phyloP scores from a whole-genome alignment of 139 green algal genomes.

The Desmodesmus armatus region DNA sequence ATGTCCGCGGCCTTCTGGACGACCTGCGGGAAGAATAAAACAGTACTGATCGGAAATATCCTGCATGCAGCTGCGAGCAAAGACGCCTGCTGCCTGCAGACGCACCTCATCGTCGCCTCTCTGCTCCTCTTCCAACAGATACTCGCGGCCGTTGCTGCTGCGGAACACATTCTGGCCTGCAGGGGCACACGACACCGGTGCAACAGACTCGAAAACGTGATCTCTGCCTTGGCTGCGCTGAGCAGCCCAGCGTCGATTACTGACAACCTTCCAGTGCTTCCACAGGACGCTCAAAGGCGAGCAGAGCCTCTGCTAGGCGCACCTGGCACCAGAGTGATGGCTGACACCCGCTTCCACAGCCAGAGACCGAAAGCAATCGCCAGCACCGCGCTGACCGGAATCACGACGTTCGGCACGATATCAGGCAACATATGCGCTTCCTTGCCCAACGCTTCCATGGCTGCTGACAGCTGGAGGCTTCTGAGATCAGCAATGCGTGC shows the following conservation, averaged over 20 bases:
- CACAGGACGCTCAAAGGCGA: too few relatives aligned
- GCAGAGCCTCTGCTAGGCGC: too few relatives aligned
- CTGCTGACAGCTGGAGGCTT: not conserved
- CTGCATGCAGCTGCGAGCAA: not conserved
- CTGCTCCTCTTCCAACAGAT: constrained; percentile 87
- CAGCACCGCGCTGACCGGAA: constrained; percentile 52
- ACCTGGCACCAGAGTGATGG: constrained; percentile 8
- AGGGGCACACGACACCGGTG: too few relatives aligned
- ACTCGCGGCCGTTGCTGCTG: constrained; percentile 76
- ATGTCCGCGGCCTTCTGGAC: constrained; percentile 91
- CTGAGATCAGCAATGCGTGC: constrained; percentile 14
- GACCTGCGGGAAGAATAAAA: constrained; percentile 64
- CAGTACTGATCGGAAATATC: too few relatives aligned
- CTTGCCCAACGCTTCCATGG: not conserved
- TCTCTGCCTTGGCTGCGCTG: too few relatives aligned
- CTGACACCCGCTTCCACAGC: constrained; percentile 65
- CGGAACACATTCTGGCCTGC: constrained; percentile 53
- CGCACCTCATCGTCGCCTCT: constrained; percentile 49
- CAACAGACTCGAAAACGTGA: too few relatives aligned
- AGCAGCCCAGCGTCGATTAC: too few relatives aligned
- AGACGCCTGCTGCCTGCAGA: not conserved
- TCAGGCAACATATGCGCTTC: not conserved
- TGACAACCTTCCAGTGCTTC: too few relatives aligned
- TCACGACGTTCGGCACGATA: constrained; percentile 27
- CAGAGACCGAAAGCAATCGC: constrained; percentile 74